A percentile compares a stretch with the other conserved stretches of the same genome.
These are phyloP conservation scores for Camellia granthamiana DNA, from an alignment of 148 eudicot species.

Conservation along the genomic window DNA sequence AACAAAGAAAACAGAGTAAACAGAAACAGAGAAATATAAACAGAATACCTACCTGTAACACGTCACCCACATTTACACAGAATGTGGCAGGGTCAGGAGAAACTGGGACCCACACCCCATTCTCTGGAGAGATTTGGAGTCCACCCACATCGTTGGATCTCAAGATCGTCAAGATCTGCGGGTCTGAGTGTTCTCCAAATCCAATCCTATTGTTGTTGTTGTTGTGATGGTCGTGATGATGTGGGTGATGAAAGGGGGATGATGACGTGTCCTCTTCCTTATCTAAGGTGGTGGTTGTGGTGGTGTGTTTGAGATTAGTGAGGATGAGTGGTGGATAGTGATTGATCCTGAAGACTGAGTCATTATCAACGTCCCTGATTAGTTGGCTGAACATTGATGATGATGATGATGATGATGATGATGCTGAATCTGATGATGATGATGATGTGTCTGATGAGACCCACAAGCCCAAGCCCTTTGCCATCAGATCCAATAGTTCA, in stretches of 20 bases:
- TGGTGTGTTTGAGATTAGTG: too few relatives aligned
- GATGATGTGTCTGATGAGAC: slow-evolving; percentile 11
- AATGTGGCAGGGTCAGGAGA: slow-evolving; percentile 35
- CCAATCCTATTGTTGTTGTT: slow-evolving; percentile 20
- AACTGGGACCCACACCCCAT: slow-evolving; percentile 51
- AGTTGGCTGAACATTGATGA: slow-evolving; percentile 28
- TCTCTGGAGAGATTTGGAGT: slow-evolving; percentile 34
- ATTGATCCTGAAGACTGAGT: slow-evolving; percentile 52
- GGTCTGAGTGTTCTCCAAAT: slow-evolving; percentile 52
- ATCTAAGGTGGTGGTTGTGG: too few relatives aligned
- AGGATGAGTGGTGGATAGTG: slow-evolving; percentile 38
- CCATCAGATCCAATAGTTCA: slow-evolving; percentile 43
- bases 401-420: too few relatives aligned
- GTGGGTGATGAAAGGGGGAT: background rate
- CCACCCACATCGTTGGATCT: slow-evolving; percentile 45
- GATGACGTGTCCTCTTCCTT: slow-evolving; percentile 27
- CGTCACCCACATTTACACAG: slow-evolving; percentile 45
- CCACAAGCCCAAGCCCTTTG: slow-evolving; percentile 36
- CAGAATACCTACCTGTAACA: slow-evolving; percentile 29
- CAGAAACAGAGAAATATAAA: background rate
- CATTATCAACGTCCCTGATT: slow-evolving; percentile 33
- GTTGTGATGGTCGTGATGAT: background rate
- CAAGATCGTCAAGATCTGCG: slow-evolving; percentile 48
- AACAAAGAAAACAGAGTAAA: too few relatives aligned
- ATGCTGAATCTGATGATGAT: too few relatives aligned